Base-by-base conservation (phyloP, 352 stramenopile genomes). In the Hyaloperonospora arabidopsidis region DNA sequence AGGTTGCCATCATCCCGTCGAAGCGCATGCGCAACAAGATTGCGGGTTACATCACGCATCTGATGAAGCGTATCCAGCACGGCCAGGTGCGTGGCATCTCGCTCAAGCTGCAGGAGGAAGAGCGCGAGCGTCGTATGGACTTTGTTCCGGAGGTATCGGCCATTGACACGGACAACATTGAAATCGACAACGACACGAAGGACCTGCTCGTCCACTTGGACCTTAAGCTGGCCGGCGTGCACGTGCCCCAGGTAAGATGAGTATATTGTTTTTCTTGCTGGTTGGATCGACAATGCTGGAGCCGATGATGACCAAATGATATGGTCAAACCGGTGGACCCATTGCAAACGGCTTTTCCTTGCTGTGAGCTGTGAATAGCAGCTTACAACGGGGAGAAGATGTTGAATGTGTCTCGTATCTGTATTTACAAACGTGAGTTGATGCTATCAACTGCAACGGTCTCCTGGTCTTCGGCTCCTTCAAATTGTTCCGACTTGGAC, bases 21-120 rank as follows among this genome's bases (percentile, higher is more conserved):
- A 99, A 99, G 93, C 94, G 97, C 63, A 99, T 99, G 96, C 91
- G 97, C 67, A 99, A 99, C 90, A 99, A 99, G 89, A 99, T 99
- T 69, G 97, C 97, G 29, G 97, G 97, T 58, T 99, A 99, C 86
- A 98, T 98, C 68, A 99, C 97, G 64, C 97, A 99, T 76, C 84
- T 99, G 46, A 99, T 99, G 97, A 98, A 98, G 89, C 93, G 97
- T 76, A 99, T 99, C 85, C 89, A 97, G 74, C 95, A 97, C 72
- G 97, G 97, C 69, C 97, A 97, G 58, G 97, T 99, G 60, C 92
- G 97, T 68, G 97, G 97, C 82, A 99, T 99, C 76, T 99, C 96
- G 57, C 87, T 99, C 58, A 99, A 99, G 87, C 80, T 99, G 39
- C 97, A 99, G 84, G 97, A 99, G 79, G 97, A 99, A 80, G 97